Percentiles rank a stretch among this genome's conserved stretches.
phyloP scores from a whole-genome alignment of 306 rosid species.

The Vigna unguiculata region DNA sequence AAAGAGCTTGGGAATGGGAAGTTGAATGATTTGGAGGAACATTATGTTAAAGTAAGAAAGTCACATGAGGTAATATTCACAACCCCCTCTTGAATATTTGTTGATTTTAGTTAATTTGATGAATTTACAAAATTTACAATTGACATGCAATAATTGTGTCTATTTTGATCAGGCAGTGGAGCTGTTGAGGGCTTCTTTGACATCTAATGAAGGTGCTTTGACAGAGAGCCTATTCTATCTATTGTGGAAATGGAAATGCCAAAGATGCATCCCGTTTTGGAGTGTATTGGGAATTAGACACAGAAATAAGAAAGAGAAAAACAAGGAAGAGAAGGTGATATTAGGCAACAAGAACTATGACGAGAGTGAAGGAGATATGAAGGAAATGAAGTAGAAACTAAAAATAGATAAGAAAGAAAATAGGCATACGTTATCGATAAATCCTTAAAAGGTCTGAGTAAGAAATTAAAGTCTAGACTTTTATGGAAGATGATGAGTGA shows the following conservation, averaged over 20 bases:
- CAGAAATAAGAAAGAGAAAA: background rate
- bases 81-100: background rate
- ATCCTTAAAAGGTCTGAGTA: no score
- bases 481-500: no score
- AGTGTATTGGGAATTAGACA: background rate
- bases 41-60: background rate
- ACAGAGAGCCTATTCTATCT: background rate
- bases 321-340: background rate
- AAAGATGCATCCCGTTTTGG: background rate
- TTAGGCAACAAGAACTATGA: no score
- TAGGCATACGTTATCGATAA: no score
- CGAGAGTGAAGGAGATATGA: no score
- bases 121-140: no score
- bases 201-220: background rate
- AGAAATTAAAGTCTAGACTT: no score
- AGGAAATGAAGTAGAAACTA: no score
- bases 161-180: background rate
- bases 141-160: no score
- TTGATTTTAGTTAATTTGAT: no score
- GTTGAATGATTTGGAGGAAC: background rate
- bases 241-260: background rate
- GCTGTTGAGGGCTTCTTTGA: slow-evolving; percentile 2
- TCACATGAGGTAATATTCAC: background rate
- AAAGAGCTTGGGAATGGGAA: background rate
- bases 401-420: no score